Evolutionary conservation across 768 basidiomycete genomes (phyloP), one percentile per base, ranked within the genome.

Genomic region (Amanita jacksonii): DNA sequence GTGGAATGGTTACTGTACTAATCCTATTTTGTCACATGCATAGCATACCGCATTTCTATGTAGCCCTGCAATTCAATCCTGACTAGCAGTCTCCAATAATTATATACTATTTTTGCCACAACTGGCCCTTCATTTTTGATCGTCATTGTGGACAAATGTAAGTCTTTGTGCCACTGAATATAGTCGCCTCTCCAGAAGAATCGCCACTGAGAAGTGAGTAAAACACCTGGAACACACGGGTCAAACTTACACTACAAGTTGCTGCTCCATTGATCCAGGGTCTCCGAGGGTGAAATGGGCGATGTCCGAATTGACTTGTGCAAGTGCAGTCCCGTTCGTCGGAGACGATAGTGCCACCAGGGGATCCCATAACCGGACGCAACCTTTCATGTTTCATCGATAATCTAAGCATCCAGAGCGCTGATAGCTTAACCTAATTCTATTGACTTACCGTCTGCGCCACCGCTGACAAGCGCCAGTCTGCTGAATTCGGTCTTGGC

Each of bases 321-420:
- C 79, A 10, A 85, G 51, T 7, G 74, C 55, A 2, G 37, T 57
- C 12, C 76, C 79, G 55, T 79, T 76, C 3, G 51, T 45, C 2
- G 58, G 53, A 40, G 66, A 60, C 5, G 58, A 53, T 1, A 50
- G 51, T 1, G 74, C 64, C n/a, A 61, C 54, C 19, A 63, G 58
- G 5, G 77, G 70, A 52, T 84, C 72, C 82, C 82, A 86, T 27
- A 82, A 51, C 20, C 81, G 68, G 8, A 86, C 70, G 53, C 79
- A 81, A n/a, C 82, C 82, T 84, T 53, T 34, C 27, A 6, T 12
- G 33, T 47, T 25, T 42, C n/a, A 30, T 24, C 22, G 13, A 15
- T 18, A 34, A 32, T 22, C 15, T 25, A 25, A 25, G 20, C 33
- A n/a, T n/a, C n/a, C 13, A 12, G 20, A 22, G 49, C 27, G 57